Percentiles rank a stretch among this genome's conserved stretches.
These are phyloP conservation scores for Primulina tabacum DNA, from an alignment of 257 asterid genomes.

Conservation along the genomic window DNA sequence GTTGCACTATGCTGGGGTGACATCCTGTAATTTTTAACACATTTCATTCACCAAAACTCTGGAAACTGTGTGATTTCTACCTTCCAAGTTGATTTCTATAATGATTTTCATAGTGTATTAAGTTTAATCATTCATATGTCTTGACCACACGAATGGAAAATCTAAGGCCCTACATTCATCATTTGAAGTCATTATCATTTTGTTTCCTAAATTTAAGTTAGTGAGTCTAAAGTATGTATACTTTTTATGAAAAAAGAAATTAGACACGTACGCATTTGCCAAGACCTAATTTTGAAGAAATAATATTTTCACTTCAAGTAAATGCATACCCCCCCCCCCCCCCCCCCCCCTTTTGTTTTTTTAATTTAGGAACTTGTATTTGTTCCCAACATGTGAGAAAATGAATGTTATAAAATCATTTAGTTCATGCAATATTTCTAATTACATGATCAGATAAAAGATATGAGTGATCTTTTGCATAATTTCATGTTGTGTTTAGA, in stretches of 20 bases:
- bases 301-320: background rate
- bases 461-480: no score
- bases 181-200: background rate
- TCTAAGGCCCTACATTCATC: slow-evolving; percentile 4
- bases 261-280: no score
- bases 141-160: slow-evolving; percentile 46
- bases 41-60: slow-evolving; percentile 3
- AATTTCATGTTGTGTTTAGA: no score
- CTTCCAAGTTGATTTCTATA: background rate
- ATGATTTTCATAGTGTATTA: background rate
- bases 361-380: no score
- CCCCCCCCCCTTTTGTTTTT: no score
- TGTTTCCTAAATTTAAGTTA: background rate
- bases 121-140: slow-evolving; percentile 28
- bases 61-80: background rate
- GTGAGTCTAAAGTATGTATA: background rate
- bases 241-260: background rate
- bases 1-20: slow-evolving; percentile 37
- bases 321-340: no score
- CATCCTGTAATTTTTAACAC: slow-evolving; percentile 32
- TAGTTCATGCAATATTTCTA: no score
- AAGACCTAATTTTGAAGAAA: background rate
- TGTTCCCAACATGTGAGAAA: no score
- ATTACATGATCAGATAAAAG: no score
- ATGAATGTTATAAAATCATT: no score